Evolutionary conservation across 257 asterid genomes (phyloP), one percentile per base, ranked within the genome.

Genomic region (Solanum ossicruentum): DNA sequence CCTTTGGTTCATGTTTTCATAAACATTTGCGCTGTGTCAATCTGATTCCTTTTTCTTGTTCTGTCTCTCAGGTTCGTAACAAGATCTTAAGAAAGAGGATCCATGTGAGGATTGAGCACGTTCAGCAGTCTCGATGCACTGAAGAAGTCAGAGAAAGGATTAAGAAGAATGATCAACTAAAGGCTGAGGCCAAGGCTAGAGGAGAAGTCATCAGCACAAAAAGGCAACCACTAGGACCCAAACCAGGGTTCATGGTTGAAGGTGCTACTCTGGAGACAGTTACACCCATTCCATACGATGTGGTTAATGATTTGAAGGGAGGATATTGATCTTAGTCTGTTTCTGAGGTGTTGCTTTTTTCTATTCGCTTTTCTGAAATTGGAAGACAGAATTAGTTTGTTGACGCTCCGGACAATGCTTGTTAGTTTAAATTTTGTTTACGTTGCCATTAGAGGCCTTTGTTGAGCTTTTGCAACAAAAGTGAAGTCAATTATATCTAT

Each of bases 221-320:
- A 91, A 95, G 98, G 87, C 94, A 90, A 91, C 98, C 98, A 0
- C 87, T 85, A 60, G 98, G 96, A 17, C 98, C 98, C 23, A 94
- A 94, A 51, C 97, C 97, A 7, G 97, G 97, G 7, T 94, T 93
- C 83, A 91, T 94, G 98, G 97, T 94, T 20, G 92, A 73, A 86
- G 97, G 97, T 21, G 90, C 93, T 6, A 90, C 94, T 1, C 85
- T 95, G 80, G 97, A 95, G 87, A 93, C 98, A 6, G 97, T 95
- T 86, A 95, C 98, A 13, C 98, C 98, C 55, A 95, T 95, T 52
- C 98, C 98, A 5, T 95, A 94, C 61, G 98, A 95, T 88, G 98
- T 95, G 23, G 98, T 95, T 82, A 95, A 95, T 36, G 98, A 95
- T 86, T 97, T 95, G 89, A 94, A 95, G 93, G 98, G 98, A 13